Evolutionary conservation across 164 flowering plant species (phyloP).

Genomic region (Aristolochia californica): DNA sequence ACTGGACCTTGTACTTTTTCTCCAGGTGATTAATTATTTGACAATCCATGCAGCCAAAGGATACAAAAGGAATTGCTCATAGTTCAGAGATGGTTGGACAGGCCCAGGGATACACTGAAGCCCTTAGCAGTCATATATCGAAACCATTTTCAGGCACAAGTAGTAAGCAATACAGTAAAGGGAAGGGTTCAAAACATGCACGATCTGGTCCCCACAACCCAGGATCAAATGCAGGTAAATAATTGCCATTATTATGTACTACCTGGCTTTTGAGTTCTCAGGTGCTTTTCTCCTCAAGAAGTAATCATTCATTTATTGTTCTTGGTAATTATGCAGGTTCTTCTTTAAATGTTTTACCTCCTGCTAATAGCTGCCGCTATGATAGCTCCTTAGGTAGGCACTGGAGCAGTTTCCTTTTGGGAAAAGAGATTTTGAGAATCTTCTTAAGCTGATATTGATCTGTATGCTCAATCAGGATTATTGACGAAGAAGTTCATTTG

Average conservation of each 20-base stretch:
- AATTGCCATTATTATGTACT: background rate
- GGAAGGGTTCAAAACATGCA: constrained; percentile 22
- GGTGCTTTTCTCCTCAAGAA: background rate
- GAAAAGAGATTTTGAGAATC: background rate
- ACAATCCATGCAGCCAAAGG: constrained; percentile 7
- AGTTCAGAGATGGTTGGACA: constrained; percentile 7
- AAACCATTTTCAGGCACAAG: constrained; percentile 5
- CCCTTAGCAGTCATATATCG: constrained; percentile 1
- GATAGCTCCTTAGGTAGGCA: constrained; percentile 54
- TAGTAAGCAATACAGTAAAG: constrained; percentile 16
- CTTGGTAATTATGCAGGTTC: constrained; percentile 18
- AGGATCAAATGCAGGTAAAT: constrained; percentile 23
- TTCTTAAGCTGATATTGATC: background rate
- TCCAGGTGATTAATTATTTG: too few species aligned
- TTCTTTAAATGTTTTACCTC: constrained; percentile 16
- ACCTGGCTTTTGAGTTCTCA: background rate
- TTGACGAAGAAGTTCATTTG: constrained; percentile 84
- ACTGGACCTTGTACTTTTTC: too few species aligned
- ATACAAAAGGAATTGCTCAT: constrained; percentile 5
- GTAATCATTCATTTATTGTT: background rate
- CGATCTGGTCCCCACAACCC: constrained; percentile 17
- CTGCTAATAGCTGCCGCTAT: constrained; percentile 34
- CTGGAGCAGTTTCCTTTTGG: background rate
- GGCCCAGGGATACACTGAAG: constrained; percentile 7
- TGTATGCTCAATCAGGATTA: constrained; percentile 38